Conservation (phyloP, 306 rosid species). For the Prunus mira region DNA sequence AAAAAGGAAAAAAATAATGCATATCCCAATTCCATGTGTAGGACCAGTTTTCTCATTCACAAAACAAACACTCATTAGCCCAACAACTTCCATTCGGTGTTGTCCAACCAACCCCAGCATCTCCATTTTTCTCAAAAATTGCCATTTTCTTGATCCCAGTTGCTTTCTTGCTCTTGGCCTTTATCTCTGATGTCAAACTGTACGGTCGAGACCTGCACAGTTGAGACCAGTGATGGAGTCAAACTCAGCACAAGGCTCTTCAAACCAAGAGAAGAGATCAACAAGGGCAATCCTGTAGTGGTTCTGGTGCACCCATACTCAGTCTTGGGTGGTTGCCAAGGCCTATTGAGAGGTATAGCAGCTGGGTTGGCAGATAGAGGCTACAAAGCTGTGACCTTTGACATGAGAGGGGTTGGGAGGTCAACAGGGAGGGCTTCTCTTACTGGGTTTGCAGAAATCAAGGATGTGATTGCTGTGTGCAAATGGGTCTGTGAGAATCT, state of each 20-base stretch:
- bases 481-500: conserved; percentile 47
- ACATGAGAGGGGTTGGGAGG: conserved; percentile 82
- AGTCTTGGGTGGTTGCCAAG: conserved; percentile 87
- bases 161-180: background rate
- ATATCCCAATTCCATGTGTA: background rate
- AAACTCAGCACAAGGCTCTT: conserved; percentile 68
- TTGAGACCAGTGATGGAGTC: conserved; percentile 60
- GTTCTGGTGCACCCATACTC: conserved; percentile 90
- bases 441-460: conserved; percentile 77
- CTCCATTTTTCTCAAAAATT: background rate
- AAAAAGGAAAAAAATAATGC: background rate
- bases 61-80: background rate
- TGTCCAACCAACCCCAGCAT: background rate
- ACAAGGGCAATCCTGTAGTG: conserved; percentile 35
- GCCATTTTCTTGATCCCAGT: background rate
- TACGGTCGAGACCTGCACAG: conserved; percentile 53
- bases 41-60: background rate
- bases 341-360: conserved; percentile 80
- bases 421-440: conserved; percentile 76
- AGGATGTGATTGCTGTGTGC: conserved; percentile 72
- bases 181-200: conserved; percentile 39
- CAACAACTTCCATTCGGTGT: background rate
- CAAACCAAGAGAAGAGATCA: conserved; percentile 43
- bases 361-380: conserved; percentile 64
- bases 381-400: conserved; percentile 62